phyloP scores from a whole-genome alignment of 192 early-diverging fungal species.

The Coemansia sp. region DNA sequence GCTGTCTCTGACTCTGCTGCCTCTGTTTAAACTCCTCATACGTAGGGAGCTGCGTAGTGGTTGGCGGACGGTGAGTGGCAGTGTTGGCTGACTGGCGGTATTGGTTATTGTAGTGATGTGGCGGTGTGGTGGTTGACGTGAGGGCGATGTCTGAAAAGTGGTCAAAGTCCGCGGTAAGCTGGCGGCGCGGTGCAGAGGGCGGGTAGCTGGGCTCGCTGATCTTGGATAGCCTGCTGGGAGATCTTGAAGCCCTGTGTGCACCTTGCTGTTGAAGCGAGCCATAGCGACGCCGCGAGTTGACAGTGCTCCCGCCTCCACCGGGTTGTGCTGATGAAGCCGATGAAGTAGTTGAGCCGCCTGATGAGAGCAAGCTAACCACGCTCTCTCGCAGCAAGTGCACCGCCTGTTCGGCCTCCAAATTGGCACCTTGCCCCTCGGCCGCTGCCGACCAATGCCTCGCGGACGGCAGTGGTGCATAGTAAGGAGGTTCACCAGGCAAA shows the following conservation, averaged over 20 bases:
- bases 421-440: background rate
- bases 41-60: conserved; percentile 24
- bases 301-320: background rate
- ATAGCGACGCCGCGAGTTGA: conserved; percentile 13
- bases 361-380: conserved; percentile 42
- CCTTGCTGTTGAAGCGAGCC: conserved; percentile 3
- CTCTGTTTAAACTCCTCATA: conserved; percentile 41
- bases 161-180: conserved; percentile 32
- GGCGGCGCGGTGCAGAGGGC: conserved; percentile 32
- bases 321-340: conserved; percentile 33
- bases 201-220: conserved; percentile 51
- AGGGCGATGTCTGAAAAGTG: conserved; percentile 47
- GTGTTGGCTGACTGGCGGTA: background rate
- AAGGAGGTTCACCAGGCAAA: conserved; percentile 4
- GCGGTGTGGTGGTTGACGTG: conserved; percentile 23
- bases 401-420: conserved; percentile 16
- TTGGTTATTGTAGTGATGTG: conserved; percentile 7
- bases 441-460: conserved; percentile 5
- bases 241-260: conserved; percentile 16
- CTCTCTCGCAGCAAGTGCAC: conserved; percentile 51
- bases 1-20: conserved; percentile 6
- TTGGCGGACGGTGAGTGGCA: background rate
- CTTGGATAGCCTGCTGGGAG: conserved; percentile 45
- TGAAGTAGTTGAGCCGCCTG: conserved; percentile 23
- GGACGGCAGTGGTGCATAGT: background rate